Evolutionary conservation across 75 land plant genomes (phyloP), one percentile per base, ranked within the genome.

Genomic region (Pinus tabuliformis): DNA sequence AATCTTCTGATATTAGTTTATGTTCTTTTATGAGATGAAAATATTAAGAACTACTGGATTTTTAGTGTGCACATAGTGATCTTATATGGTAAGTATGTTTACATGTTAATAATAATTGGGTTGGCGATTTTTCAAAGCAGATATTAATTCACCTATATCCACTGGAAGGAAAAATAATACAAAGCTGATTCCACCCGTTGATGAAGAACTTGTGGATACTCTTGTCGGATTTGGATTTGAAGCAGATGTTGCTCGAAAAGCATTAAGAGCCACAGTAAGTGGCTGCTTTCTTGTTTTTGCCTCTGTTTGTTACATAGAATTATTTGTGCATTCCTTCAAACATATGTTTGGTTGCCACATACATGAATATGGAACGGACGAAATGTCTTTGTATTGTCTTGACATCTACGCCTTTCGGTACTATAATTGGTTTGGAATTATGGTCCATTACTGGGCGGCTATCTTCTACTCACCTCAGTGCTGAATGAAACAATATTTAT

Each of bases 201-300:
- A 93, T 80, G 91, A 93, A 82, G 78, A 74, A 58, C 75, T 84
- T 73, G 83, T 97, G 77, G 86, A 88, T 36, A 93, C 91, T 30
- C 83, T 97, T 42, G 58, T 93, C 62, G 83, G 93, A 58, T 97
- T 97, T 88, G 99, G 99, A 62, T 97, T 97, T 76, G 79, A 76
- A 62, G 91, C 88, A 78, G 91, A 87, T 24, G 54, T 96, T 82
- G 92, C 99, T 70, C 82, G 94, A 22, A 97, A 86, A 81, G 99
- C 98, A 71, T 76, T 97, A 75, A 85, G 78, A 82, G 96, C 91
- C 57, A 83, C 91, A 77, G 99, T 97, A 86, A 70, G 79, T 73
- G 14, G 61, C 20, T 54, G 21, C 5, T 24, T 54, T 60, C 15
- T 39, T 49, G 36, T 49, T 45, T 21, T 77, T 79, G 54, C 54